These are phyloP conservation scores for Zoysia japonica DNA, from an alignment of 176 grass and related monocot genomes.

Conservation along the genomic window DNA sequence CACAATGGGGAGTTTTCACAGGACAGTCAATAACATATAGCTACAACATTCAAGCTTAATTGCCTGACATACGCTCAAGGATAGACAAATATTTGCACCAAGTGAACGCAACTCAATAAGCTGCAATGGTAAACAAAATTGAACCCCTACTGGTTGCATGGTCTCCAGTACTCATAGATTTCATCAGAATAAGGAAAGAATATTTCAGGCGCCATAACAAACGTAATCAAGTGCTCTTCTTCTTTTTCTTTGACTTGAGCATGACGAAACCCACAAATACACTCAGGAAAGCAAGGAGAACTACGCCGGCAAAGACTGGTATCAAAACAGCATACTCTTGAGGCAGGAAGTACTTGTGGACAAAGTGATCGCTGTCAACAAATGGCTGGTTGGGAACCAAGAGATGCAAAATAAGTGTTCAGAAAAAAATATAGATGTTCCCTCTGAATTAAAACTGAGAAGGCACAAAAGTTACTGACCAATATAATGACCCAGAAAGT, in stretches of 20 bases:
- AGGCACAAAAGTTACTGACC: constrained; percentile 47
- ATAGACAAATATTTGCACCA: background rate
- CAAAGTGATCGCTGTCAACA: constrained; percentile 86
- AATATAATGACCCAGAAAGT: constrained; percentile 85
- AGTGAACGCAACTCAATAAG: background rate
- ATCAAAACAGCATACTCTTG: constrained; percentile 84
- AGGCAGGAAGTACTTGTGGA: constrained; percentile 79
- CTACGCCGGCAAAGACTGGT: constrained; percentile 66
- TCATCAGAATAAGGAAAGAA: background rate
- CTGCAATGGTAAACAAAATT: background rate
- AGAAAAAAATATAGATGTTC: background rate
- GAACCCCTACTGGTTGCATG: background rate
- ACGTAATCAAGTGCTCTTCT: constrained; percentile 46
- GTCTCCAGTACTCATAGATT: background rate
- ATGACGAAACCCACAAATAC: constrained; percentile 74
- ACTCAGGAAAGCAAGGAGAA: constrained; percentile 78
- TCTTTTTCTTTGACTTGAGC: constrained; percentile 79
- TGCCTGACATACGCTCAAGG: too few species aligned
- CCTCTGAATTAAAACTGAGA: background rate
- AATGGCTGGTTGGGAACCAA: constrained; percentile 65
- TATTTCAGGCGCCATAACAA: background rate
- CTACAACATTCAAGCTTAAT: too few species aligned
- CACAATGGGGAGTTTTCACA: too few species aligned
- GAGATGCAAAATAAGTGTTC: constrained; percentile 2
- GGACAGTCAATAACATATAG: too few species aligned